A percentile compares a stretch with the other conserved stretches of the same genome.
Conservation (phyloP, 2,329 filamentous ascomycete genomes). For the Plenodomus biglobosus region DNA sequence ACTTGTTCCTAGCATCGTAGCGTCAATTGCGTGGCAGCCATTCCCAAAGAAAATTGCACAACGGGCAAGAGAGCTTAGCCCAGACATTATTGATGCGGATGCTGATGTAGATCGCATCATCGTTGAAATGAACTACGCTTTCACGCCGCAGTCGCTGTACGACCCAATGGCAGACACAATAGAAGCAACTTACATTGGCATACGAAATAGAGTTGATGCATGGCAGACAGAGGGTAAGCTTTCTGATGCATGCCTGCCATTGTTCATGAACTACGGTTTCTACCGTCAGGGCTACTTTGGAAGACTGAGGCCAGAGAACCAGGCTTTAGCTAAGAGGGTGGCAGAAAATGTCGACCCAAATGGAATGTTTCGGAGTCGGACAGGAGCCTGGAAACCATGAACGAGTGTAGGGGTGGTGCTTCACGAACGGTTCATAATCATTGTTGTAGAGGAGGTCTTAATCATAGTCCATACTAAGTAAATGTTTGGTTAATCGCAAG, state of each 20-base stretch:
- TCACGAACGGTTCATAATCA: too few relatives aligned
- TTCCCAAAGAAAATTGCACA: constrained; percentile 34
- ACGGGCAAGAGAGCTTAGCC: constrained; percentile 18
- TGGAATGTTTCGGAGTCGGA: constrained; percentile 46
- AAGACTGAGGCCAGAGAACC: constrained; percentile 38
- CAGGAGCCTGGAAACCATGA: constrained; percentile 47
- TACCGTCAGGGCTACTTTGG: constrained; percentile 51
- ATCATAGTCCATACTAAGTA: too few relatives aligned
- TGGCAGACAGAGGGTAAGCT: constrained; percentile 44
- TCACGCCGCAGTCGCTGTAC: constrained; percentile 33
- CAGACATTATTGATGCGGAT: constrained; percentile 47
- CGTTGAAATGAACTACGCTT: constrained; percentile 51
- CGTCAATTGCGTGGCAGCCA: constrained; percentile 41
- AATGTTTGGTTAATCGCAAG: too few relatives aligned
- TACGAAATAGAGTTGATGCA: constrained; percentile 41
- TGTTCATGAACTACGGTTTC: constrained; percentile 55
- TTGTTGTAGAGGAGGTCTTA: too few relatives aligned
- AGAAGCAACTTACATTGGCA: constrained; percentile 44
- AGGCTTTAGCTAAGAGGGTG: constrained; percentile 41
- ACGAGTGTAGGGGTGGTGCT: neutral
- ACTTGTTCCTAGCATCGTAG: constrained; percentile 35
- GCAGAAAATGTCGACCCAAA: constrained; percentile 46
- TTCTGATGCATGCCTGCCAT: constrained; percentile 47
- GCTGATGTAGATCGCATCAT: constrained; percentile 48
- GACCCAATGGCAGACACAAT: constrained; percentile 47